Evolutionary conservation across 2,329 filamentous ascomycete species (phyloP).

Genomic region (Diatrype stigma): DNA sequence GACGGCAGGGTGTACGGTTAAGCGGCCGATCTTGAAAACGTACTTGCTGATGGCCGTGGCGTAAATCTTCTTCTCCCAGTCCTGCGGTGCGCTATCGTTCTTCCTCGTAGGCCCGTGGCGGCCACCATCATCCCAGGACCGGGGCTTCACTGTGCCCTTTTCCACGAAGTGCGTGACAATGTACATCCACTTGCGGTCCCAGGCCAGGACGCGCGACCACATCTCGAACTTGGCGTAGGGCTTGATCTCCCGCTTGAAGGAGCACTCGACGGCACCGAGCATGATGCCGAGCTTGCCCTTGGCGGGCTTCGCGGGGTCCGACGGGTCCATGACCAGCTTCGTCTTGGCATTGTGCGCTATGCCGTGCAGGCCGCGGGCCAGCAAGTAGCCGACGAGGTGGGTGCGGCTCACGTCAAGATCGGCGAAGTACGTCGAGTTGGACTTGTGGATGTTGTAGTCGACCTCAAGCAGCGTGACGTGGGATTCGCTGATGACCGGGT

Average conservation of each 20-base stretch:
- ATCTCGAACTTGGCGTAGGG: slow-evolving; percentile 69
- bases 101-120: slow-evolving; percentile 35
- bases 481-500: slow-evolving; percentile 62
- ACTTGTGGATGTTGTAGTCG: slow-evolving; percentile 84
- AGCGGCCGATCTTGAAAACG: slow-evolving; percentile 74
- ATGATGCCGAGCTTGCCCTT: slow-evolving; percentile 57
- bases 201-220: slow-evolving; percentile 65
- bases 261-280: slow-evolving; percentile 69
- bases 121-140: slow-evolving; percentile 48
- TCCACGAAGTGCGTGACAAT: slow-evolving; percentile 70
- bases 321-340: slow-evolving; percentile 47
- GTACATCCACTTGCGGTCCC: slow-evolving; percentile 82
- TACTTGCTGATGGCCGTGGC: slow-evolving; percentile 75
- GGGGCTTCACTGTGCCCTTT: slow-evolving; percentile 53
- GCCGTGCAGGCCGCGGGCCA: slow-evolving; percentile 53
- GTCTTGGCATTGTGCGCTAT: slow-evolving; percentile 45
- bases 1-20: slow-evolving; percentile 80
- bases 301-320: slow-evolving; percentile 40
- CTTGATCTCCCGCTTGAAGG: slow-evolving; percentile 69
- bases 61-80: slow-evolving; percentile 61
- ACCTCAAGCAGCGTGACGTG: slow-evolving; percentile 70
- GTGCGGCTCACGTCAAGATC: slow-evolving; percentile 82
- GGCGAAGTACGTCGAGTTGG: slow-evolving; percentile 80
- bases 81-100: slow-evolving; percentile 30
- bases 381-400: slow-evolving; percentile 69